Evolutionary conservation across 2,329 filamentous ascomycete genomes (phyloP), one percentile per base, ranked within the genome.

Genomic region (Coniochaeta ligniaria): DNA sequence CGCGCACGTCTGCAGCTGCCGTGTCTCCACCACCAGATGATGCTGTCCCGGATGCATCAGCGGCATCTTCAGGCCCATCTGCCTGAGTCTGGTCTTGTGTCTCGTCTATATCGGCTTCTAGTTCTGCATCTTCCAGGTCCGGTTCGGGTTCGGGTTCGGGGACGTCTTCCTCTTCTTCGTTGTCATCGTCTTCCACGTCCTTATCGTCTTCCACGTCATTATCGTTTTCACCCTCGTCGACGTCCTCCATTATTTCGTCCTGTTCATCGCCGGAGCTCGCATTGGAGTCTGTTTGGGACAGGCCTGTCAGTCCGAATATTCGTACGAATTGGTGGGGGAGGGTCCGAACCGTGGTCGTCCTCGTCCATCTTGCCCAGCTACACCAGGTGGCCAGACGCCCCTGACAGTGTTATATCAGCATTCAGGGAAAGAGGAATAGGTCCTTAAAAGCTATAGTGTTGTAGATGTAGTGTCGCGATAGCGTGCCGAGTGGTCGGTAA

Each of bases 191-290:
- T 1, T 79, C 75, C 45, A 73, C 74, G 60, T 77, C 78, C 36
- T 74, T 74, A 20, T 76, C 78, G 2, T 76, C n/a, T n/a, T 72
- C 74, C 2, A 76, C 73, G 0, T 72, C 71, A 7, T 77, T 73
- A 6, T 73, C 74, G 1, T 67, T 61, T 2, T 74, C 69, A 4
- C 69, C 61, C 5, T 75, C 74, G 14, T 75, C 71, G 11, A 71
- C 72, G 12, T 75, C 75, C 52, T 85, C 82, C 80, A 85, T 85
- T 38, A 82, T 75, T 67, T 86, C 83, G 66, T 86, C 83, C 60
- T 77, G 78, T 60, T 84, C 82, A 65, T 80, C 78, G 35, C 80
- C 78, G 24, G 78, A 80, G 66, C 76, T 78, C 36, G 69, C 75
- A 64, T 77, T 78, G 26, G 74, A 76, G 17, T 68, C 67, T 72